Percentiles rank a stretch among this genome's conserved stretches.
Evolutionary conservation across 805 yeast species (phyloP).

Genomic region (Cyberlindnera petersonii): DNA sequence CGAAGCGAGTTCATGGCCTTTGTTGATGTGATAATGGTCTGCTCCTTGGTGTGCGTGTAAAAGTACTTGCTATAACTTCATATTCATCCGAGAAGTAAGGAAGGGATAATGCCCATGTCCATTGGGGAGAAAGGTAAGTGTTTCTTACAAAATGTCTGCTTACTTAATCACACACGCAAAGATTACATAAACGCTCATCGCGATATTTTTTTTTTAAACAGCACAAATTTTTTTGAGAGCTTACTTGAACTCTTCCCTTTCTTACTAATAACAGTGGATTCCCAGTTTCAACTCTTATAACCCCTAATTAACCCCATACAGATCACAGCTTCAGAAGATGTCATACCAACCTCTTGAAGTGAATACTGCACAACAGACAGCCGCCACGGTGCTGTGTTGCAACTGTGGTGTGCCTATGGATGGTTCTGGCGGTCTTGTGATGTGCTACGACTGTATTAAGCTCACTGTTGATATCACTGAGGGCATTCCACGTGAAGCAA

Average conservation of each 20-base stretch:
- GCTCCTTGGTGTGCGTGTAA: too few relatives aligned
- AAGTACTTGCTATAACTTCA: too few relatives aligned
- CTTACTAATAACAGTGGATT: too few relatives aligned
- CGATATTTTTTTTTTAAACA: not conserved
- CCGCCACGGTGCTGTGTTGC: slow-evolving; percentile 91
- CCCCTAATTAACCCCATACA: too few relatives aligned
- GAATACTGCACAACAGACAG: slow-evolving; percentile 33
- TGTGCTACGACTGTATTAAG: slow-evolving; percentile 97
- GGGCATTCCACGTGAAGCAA: slow-evolving; percentile 92
- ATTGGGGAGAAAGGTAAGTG: too few relatives aligned
- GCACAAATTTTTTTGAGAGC: slow-evolving; percentile 1
- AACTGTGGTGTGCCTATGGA: slow-evolving; percentile 99
- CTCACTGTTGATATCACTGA: slow-evolving; percentile 90
- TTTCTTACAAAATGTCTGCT: not conserved
- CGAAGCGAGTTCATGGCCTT: not conserved
- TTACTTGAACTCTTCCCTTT: not conserved
- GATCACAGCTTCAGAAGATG: slow-evolving; percentile 26
- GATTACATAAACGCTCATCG: slow-evolving; percentile 5
- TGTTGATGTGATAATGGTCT: not conserved
- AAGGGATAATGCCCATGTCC: too few relatives aligned
- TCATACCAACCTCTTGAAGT: slow-evolving; percentile 36
- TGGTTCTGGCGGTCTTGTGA: slow-evolving; percentile 86
- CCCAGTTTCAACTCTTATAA: not conserved
- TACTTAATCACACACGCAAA: not conserved
- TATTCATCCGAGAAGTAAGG: too few relatives aligned